phyloP scores from a whole-genome alignment of 2,329 filamentous ascomycete genomes.

The Pseudogymnoascus sp. region DNA sequence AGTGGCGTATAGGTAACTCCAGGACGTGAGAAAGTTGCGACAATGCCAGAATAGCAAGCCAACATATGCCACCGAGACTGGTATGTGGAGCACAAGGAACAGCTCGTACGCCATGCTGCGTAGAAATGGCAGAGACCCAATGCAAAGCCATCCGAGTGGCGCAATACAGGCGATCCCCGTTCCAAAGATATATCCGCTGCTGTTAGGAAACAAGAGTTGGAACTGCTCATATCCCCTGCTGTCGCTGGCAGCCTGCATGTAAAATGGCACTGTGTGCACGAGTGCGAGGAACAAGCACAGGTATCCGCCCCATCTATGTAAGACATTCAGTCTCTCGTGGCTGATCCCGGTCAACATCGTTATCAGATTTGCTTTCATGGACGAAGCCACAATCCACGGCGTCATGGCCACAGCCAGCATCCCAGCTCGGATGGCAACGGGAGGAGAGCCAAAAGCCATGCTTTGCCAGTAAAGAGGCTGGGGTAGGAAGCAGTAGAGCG shows the following conservation, averaged over 20 bases:
- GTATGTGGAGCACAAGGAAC: conserved; percentile 75
- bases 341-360: conserved; percentile 81
- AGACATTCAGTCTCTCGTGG: conserved; percentile 83
- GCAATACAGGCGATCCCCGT: conserved; percentile 76
- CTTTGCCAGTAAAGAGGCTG: conserved; percentile 85
- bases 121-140: conserved; percentile 74
- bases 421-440: conserved; percentile 74
- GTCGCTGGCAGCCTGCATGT: conserved; percentile 79
- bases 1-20: conserved; percentile 80
- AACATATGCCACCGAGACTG: conserved; percentile 71
- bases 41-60: conserved; percentile 93
- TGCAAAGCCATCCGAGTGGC: conserved; percentile 72
- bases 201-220: conserved; percentile 56
- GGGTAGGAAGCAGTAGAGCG: conserved; percentile 76
- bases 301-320: conserved; percentile 89
- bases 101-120: conserved; percentile 74
- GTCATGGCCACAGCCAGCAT: conserved; percentile 90
- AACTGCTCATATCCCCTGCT: conserved; percentile 66
- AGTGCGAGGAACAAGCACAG: conserved; percentile 74
- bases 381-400: conserved; percentile 84
- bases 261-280: conserved; percentile 82
- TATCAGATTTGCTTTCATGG: conserved; percentile 85
- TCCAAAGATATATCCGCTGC: conserved; percentile 68
- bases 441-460: conserved; percentile 80
- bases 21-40: conserved; percentile 83